Evolutionary conservation across 257 asterid genomes (phyloP).

Genomic region (Pogostemon cablin): DNA sequence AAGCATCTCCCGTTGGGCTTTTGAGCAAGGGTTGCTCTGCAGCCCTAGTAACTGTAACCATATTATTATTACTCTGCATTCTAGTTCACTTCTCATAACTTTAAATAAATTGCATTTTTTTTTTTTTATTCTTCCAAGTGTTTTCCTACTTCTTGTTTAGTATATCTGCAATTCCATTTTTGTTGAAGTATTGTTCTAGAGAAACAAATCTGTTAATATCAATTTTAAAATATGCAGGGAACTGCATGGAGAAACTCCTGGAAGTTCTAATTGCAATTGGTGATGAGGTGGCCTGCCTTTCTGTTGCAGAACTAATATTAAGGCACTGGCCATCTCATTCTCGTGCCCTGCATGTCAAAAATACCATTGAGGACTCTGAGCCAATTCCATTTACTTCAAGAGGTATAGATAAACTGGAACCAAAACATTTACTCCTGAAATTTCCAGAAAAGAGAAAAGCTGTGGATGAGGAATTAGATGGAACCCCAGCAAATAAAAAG

Average conservation of each 20-base stretch:
- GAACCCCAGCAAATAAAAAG: constrained; percentile 50
- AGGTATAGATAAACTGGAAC: constrained; percentile 93
- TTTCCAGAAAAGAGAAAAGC: constrained; percentile 86
- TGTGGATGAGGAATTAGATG: constrained; percentile 48
- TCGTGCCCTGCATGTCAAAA: constrained; percentile 94
- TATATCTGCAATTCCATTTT: constrained; percentile 27
- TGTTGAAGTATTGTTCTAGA: constrained; percentile 13
- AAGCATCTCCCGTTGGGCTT: constrained; percentile 98
- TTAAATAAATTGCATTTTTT: constrained; percentile 15
- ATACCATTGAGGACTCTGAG: constrained; percentile 77
- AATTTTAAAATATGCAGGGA: constrained; percentile 63
- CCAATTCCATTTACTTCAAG: constrained; percentile 78
- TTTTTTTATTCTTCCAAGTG: neutral
- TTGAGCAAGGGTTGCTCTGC: constrained; percentile 93
- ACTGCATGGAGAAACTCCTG: constrained; percentile 98
- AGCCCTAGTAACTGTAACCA: constrained; percentile 96
- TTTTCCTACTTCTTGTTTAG: constrained; percentile 16
- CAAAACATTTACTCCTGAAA: constrained; percentile 74
- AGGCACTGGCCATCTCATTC: constrained; percentile 97
- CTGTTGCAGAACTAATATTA: constrained; percentile 81
- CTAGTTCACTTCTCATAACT: constrained; percentile 20
- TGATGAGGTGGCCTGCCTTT: constrained; percentile 94
- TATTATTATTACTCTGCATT: constrained; percentile 31
- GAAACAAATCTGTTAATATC: constrained; percentile 9
- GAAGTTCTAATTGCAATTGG: constrained; percentile 98